A percentile compares a stretch with the other conserved stretches of the same genome.
Evolutionary conservation across 2,329 filamentous ascomycete species (phyloP).

Genomic region (Sporothrix pseudoabietina): DNA sequence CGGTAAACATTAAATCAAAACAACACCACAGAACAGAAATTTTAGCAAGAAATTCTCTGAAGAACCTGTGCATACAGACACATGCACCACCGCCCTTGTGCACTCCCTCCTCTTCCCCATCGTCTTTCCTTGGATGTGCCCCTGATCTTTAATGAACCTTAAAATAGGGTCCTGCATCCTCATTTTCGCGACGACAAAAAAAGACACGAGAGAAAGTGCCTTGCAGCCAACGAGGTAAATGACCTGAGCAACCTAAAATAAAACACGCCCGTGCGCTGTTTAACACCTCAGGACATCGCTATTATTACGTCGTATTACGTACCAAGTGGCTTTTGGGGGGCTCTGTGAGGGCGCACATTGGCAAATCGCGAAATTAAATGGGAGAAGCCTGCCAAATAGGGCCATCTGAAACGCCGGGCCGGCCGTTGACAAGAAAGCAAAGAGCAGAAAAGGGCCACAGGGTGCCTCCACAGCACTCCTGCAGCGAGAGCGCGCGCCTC

Average conservation of each 20-base stretch:
- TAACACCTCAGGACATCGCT: not conserved
- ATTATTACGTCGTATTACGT: not conserved
- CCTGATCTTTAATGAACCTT: constrained; percentile 17
- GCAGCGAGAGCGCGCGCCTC: not conserved
- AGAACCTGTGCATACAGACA: too few relatives aligned
- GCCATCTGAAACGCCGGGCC: constrained; percentile 27
- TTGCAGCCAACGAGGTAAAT: not conserved
- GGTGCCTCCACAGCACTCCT: not conserved
- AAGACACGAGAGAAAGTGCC: not conserved
- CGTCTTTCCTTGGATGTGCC: constrained; percentile 9
- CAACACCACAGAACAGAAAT: too few relatives aligned
- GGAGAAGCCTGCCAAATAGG: constrained; percentile 15
- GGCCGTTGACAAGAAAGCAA: constrained; percentile 9
- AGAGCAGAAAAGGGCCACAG: not conserved
- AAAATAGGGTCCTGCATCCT: constrained; percentile 5
- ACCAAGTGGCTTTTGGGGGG: not conserved
- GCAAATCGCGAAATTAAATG: constrained; percentile 4
- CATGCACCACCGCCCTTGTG: not conserved
- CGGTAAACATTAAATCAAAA: too few relatives aligned
- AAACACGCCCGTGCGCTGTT: not conserved
- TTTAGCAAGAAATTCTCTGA: too few relatives aligned
- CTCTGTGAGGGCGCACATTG: not conserved
- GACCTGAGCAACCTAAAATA: not conserved
- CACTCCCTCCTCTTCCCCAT: not conserved
- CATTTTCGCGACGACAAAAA: not conserved